phyloP scores from a whole-genome alignment of 305 asterid genomes.

The Coffea humblotiana region DNA sequence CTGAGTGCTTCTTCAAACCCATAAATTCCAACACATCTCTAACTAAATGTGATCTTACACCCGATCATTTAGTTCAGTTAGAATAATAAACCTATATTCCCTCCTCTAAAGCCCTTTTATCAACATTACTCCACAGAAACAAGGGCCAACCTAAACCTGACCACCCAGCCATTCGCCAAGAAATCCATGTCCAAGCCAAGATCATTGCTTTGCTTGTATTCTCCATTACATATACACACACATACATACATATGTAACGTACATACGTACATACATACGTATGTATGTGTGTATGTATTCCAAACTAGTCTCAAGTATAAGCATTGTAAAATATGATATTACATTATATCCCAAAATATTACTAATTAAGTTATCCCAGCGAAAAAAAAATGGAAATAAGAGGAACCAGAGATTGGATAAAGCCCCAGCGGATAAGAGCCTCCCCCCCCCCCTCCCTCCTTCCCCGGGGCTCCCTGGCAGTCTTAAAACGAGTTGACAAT shows the following conservation, averaged over 20 bases:
- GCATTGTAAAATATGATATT: not conserved
- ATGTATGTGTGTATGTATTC: not conserved
- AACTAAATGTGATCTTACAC: not conserved
- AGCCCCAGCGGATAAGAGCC: not conserved
- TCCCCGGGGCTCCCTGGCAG: too few relatives aligned
- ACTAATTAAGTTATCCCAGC: not conserved
- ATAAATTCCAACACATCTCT: not conserved
- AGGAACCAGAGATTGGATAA: not conserved
- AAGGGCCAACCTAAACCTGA: not conserved
- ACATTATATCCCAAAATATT: not conserved
- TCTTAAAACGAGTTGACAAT: not conserved
- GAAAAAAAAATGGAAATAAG: not conserved
- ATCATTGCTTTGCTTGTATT: not conserved
- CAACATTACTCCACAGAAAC: too few relatives aligned
- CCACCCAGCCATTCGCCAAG: not conserved
- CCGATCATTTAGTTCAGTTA: not conserved
- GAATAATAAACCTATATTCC: not conserved
- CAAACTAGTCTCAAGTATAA: not conserved
- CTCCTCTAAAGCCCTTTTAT: not conserved
- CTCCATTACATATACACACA: not conserved
- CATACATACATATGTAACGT: too few relatives aligned
- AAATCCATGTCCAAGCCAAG: not conserved
- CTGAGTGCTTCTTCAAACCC: not conserved
- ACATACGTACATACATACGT: too few relatives aligned
- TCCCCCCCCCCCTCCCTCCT: too few relatives aligned